phyloP scores from a whole-genome alignment of 2,329 filamentous ascomycete species.

The Microdochium nivale region DNA sequence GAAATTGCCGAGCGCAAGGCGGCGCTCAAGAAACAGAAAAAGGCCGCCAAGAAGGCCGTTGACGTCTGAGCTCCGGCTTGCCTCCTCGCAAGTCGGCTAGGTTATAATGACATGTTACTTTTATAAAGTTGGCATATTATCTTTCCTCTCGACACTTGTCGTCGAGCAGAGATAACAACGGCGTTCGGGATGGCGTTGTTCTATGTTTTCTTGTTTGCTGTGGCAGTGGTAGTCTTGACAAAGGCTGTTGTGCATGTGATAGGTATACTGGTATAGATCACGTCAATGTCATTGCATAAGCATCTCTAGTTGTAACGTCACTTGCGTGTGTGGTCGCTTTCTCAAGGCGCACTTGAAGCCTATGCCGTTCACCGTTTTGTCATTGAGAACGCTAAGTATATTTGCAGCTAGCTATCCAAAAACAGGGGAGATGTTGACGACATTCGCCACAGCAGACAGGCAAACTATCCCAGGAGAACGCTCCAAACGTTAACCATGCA shows the following conservation, averaged over 20 bases:
- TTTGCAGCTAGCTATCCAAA: too few relatives aligned
- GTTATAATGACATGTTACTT: slow-evolving; percentile 6
- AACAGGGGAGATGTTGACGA: too few relatives aligned
- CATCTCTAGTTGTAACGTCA: too few relatives aligned
- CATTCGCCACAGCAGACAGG: too few relatives aligned
- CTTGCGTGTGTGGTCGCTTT: background rate
- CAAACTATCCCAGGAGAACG: background rate
- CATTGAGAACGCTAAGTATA: background rate
- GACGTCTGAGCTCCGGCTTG: slow-evolving; percentile 34
- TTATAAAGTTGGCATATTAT: slow-evolving; percentile 6
- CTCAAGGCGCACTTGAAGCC: background rate
- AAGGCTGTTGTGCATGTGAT: too few relatives aligned
- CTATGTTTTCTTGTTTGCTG: too few relatives aligned
- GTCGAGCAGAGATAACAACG: too few relatives aligned
- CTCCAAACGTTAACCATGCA: background rate
- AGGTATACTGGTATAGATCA: background rate
- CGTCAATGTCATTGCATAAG: background rate
- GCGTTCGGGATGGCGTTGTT: too few relatives aligned
- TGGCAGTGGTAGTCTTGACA: too few relatives aligned
- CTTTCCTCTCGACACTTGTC: too few relatives aligned
- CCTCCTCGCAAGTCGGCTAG: too few relatives aligned
- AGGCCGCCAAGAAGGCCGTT: slow-evolving; percentile 41
- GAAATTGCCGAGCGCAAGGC: slow-evolving; percentile 52
- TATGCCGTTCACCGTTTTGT: too few relatives aligned
- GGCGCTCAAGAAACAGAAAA: slow-evolving; percentile 51